Conservation (phyloP, 805 yeast species). For the Lipomyces lipofer region DNA sequence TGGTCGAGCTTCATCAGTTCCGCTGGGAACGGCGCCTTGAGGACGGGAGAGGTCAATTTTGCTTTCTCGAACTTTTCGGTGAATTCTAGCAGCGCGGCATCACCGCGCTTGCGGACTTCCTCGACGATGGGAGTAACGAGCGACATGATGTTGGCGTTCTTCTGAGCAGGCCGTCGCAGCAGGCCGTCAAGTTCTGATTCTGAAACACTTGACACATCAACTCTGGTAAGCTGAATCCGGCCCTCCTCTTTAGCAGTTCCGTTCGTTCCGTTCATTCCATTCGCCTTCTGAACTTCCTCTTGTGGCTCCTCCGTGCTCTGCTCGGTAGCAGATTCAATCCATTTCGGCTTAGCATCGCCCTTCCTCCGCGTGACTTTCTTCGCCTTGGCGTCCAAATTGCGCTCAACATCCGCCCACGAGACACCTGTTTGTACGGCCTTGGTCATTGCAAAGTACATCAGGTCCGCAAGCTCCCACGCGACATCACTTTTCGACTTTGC, state of each 20-base stretch:
- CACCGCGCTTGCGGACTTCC: conserved; percentile 75
- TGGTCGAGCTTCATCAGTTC: conserved; percentile 71
- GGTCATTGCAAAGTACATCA: conserved; percentile 65
- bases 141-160: conserved; percentile 87
- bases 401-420: conserved; percentile 74
- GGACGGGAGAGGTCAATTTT: conserved; percentile 64
- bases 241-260: conserved; percentile 26
- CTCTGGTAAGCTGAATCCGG: conserved; percentile 53
- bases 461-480: conserved; percentile 97
- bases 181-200: conserved; percentile 56
- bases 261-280: neutral
- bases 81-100: conserved; percentile 80
- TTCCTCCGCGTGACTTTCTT: conserved; percentile 86
- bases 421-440: conserved; percentile 77
- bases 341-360: conserved; percentile 93
- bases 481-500: conserved; percentile 69
- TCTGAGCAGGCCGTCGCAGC: conserved; percentile 91
- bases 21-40: conserved; percentile 83
- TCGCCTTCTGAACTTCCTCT: neutral
- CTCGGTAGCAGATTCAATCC: conserved; percentile 43
- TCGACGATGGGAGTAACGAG: conserved; percentile 88
- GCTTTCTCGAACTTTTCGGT: conserved; percentile 93
- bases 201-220: conserved; percentile 46
- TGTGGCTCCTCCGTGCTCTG: conserved; percentile 10
- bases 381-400: conserved; percentile 78